Evolutionary conservation across 345 rosid genomes (phyloP), one percentile per base, ranked within the genome.

Genomic region (Gossypium arboreum): DNA sequence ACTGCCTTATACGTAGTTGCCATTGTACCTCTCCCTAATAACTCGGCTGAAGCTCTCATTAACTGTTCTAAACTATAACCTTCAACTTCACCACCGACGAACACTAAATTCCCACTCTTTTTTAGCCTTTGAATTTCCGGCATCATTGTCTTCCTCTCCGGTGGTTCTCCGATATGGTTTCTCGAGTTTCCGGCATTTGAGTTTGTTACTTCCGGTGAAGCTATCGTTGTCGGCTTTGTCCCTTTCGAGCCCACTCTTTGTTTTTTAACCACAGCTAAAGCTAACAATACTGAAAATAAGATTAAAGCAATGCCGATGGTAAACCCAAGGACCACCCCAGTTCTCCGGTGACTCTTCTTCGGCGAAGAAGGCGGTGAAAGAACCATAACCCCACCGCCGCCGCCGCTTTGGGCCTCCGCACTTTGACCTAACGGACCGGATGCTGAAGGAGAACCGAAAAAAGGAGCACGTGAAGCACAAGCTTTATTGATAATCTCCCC

Each of bases 41-140:
- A 78, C 90, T 93, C 99, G 3, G 99, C 99, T 1, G 99, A 95
- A 24, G 92, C 98, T 75, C 90, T 78, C 99, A 93, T 91, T 51
- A 91, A 81, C 85, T 93, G 96, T 80, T 95, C 97, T 51, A 95
- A 41, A 7, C 86, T 87, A 61, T 93, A 95, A 25, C 82, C 72
- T 18, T 83, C 84, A 2, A 79, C 65, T 73, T 80, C 89, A 41
- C 86, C 90, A 12, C 81, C 83, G 34, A 89, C 87, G 62, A 88
- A 86, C 54, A 89, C 86, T 52, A 94, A 72, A 77, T 50, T 80
- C 70, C 98, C 93, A 43, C 97, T 89, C 45, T 71, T 78, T 48
- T 73, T 73, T 20, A 74, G 64, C 62, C 80, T 86, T 9, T 79
- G 78, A 34, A 73, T 69, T 72, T 75, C 73, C 10, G 79, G 24